Conservation (phyloP, 371 early-diverging fungal genomes). For the Mucor circinelloides region DNA sequence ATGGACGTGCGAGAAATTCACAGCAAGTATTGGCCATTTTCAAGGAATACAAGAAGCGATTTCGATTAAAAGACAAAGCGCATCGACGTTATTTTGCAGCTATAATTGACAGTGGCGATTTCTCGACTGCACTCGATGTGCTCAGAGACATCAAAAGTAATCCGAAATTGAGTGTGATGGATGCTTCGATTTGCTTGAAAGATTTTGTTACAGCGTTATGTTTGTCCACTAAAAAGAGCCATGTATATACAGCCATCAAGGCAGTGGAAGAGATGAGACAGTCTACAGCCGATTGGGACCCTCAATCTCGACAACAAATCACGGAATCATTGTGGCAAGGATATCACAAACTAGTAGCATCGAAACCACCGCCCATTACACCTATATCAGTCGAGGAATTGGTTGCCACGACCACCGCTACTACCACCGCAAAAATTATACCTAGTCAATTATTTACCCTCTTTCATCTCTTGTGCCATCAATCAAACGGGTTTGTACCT, state of each 20-base stretch:
- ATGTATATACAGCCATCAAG: conserved; percentile 6
- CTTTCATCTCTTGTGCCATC: conserved; percentile 1
- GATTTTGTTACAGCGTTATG: conserved; percentile 2
- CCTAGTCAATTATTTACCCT: not conserved
- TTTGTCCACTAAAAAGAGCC: not conserved
- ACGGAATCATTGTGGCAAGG: conserved; percentile 8
- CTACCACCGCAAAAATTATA: not conserved
- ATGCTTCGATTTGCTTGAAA: conserved; percentile 14
- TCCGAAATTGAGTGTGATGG: not conserved
- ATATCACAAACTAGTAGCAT: not conserved
- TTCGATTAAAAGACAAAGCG: not conserved
- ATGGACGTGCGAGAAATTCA: conserved; percentile 19
- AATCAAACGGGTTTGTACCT: not conserved
- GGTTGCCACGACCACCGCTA: not conserved
- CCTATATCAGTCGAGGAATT: not conserved
- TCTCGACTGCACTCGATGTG: not conserved
- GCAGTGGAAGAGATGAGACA: conserved; percentile 3
- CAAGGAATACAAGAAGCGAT: conserved; percentile 10
- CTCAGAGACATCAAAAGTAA: conserved; percentile 8
- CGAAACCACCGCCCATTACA: not conserved
- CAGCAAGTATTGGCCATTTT: conserved; percentile 18
- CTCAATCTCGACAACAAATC: not conserved
- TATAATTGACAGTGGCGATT: conserved; percentile 19
- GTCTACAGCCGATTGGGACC: conserved; percentile 7
- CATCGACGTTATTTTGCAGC: conserved; percentile 28